phyloP scores from a whole-genome alignment of 2,329 filamentous ascomycete species.

The Thermomyces lanuginosus region DNA sequence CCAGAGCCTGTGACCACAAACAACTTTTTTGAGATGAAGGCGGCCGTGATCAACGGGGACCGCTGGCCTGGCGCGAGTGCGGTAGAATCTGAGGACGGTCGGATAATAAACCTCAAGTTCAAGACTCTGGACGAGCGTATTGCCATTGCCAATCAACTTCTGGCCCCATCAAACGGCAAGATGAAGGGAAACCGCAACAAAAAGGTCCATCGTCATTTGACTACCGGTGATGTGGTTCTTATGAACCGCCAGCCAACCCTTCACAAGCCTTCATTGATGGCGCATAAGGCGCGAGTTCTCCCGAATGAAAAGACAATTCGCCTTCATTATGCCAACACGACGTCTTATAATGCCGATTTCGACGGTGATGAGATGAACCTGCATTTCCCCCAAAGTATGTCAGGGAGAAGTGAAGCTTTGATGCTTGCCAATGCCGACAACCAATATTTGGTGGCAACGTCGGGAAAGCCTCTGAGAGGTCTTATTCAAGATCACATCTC shows the following conservation, averaged over 20 bases:
- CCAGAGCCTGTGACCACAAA: conserved; percentile 94
- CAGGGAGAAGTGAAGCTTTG: conserved; percentile 81
- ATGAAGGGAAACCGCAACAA: conserved; percentile 70
- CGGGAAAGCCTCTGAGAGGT: conserved; percentile 83
- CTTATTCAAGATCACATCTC: conserved; percentile 97
- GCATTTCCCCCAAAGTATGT: conserved; percentile 96
- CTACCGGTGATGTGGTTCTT: conserved; percentile 89
- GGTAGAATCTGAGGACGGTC: conserved; percentile 89
- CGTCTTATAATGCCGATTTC: conserved; percentile 98
- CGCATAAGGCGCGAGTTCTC: conserved; percentile 78
- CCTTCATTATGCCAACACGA: conserved; percentile 99
- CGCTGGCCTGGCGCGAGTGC: conserved; percentile 89
- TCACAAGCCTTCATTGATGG: conserved; percentile 98
- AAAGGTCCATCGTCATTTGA: conserved; percentile 90
- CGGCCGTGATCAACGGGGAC: conserved; percentile 89
- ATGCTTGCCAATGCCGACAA: conserved; percentile 93
- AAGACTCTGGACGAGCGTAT: conserved; percentile 80
- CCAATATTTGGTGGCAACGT: conserved; percentile 87
- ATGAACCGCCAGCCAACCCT: conserved; percentile 98
- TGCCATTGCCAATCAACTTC: conserved; percentile 79
- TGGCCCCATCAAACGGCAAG: conserved; percentile 63
- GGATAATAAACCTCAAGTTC: conserved; percentile 70
- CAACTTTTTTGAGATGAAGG: conserved; percentile 90
- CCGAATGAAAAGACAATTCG: conserved; percentile 93
- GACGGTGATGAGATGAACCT: conserved; percentile 99